phyloP scores from a whole-genome alignment of 345 rosid species.

The Erysimum cheiranthoides region DNA sequence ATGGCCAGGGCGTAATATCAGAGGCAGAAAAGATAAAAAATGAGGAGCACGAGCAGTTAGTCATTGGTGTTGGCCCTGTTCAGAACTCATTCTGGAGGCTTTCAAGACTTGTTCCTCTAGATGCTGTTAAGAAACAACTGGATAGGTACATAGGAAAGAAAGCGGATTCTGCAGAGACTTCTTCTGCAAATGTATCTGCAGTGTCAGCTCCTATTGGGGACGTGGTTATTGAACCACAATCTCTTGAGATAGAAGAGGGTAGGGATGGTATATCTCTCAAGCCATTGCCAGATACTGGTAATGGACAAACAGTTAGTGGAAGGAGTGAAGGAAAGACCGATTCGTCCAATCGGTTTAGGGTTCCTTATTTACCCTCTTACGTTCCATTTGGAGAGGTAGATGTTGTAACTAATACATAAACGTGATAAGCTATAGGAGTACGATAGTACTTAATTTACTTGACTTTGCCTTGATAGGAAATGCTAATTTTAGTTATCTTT shows the following conservation, averaged over 20 bases:
- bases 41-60: conserved; percentile 72
- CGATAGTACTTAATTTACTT: conserved; percentile 7
- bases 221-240: conserved; percentile 71
- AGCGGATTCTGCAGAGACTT: conserved; percentile 52
- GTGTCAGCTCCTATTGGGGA: conserved; percentile 59
- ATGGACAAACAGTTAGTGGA: conserved; percentile 46
- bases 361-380: conserved; percentile 89
- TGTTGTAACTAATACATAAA: conserved; percentile 4
- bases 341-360: conserved; percentile 52
- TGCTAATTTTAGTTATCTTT: conserved; percentile 10
- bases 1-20: conserved; percentile 51
- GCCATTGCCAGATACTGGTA: conserved; percentile 61
- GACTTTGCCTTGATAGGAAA: neutral
- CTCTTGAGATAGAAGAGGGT: conserved; percentile 96
- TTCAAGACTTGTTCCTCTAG: conserved; percentile 87
- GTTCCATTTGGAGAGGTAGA: conserved; percentile 94
- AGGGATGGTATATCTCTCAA: conserved; percentile 91
- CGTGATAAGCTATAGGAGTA: conserved; percentile 1
- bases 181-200: conserved; percentile 51
- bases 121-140: conserved; percentile 67
- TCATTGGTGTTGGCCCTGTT: conserved; percentile 93
- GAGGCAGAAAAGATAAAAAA: conserved; percentile 56
- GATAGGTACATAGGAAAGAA: conserved; percentile 65
- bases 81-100: conserved; percentile 95
- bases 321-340: conserved; percentile 52